A percentile compares a stretch with the other conserved stretches of the same genome.
Evolutionary conservation across 306 rosid species (phyloP).

Genomic region (Lathyrus aphaca): DNA sequence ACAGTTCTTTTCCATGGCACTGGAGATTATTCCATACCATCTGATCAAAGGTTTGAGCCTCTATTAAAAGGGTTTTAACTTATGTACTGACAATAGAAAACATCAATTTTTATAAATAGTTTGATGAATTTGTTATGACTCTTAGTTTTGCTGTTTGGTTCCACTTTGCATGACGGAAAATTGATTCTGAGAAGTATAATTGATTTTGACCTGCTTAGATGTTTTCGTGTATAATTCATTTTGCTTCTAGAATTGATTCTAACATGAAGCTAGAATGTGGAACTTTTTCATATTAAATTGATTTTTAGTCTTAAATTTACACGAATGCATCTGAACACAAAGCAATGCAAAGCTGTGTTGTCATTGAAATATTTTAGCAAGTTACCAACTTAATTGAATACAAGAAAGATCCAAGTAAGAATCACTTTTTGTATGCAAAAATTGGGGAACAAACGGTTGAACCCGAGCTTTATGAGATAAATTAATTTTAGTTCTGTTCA

Average conservation of each 20-base stretch:
- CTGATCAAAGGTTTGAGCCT: slow-evolving; percentile 70
- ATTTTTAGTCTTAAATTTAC: not conserved
- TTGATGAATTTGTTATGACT: not conserved
- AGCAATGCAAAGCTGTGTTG: not conserved
- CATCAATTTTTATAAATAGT: slow-evolving; percentile 4
- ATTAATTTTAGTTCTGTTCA: not conserved
- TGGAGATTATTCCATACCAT: slow-evolving; percentile 91
- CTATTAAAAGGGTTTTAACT: slow-evolving; percentile 26
- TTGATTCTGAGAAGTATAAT: not conserved
- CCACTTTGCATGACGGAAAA: too few species aligned
- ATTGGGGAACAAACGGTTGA: not conserved
- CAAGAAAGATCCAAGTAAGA: not conserved
- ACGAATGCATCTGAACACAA: not conserved
- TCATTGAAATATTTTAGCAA: not conserved
- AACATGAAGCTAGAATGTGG: not conserved
- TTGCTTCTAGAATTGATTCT: not conserved
- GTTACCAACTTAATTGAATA: not conserved
- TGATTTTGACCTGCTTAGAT: not conserved
- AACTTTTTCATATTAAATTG: not conserved
- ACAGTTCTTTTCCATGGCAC: slow-evolving; percentile 82
- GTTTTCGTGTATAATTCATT: too few species aligned
- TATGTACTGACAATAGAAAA: slow-evolving; percentile 25
- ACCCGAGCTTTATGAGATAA: slow-evolving; percentile 7
- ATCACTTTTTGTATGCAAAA: not conserved
- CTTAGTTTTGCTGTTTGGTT: not conserved